A percentile compares a stretch with the other conserved stretches of the same genome.
These are phyloP conservation scores for Debaryomycetaceae sp. DNA, from an alignment of 1,139 yeast genomes.

Conservation along the genomic window DNA sequence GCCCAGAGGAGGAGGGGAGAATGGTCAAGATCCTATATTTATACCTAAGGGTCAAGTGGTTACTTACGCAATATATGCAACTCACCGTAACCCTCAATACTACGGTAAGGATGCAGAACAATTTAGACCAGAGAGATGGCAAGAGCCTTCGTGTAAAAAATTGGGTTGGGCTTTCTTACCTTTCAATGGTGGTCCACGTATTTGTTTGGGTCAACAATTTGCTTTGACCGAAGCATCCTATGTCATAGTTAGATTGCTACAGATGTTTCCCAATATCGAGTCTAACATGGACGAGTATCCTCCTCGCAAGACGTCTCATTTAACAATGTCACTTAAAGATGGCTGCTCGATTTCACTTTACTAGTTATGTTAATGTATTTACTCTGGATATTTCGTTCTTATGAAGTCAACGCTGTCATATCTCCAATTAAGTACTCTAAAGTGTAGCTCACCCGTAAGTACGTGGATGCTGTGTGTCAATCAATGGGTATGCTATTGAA, in stretches of 20 bases:
- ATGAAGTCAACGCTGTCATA: not conserved
- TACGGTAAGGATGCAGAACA: slow-evolving; percentile 46
- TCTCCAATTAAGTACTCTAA: not conserved
- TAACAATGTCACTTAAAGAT: slow-evolving; percentile 20
- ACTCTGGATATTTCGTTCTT: not conserved
- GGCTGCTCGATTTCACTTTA: slow-evolving; percentile 18
- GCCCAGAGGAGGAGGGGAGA: slow-evolving; percentile 54
- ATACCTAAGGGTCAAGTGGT: slow-evolving; percentile 40
- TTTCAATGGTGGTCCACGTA: slow-evolving; percentile 60
- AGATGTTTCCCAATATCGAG: slow-evolving; percentile 19
- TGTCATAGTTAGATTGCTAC: slow-evolving; percentile 39
- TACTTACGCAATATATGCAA: slow-evolving; percentile 33
- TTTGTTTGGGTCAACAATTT: slow-evolving; percentile 58
- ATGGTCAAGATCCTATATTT: slow-evolving; percentile 39
- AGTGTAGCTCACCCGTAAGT: not conserved
- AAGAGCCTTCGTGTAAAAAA: slow-evolving; percentile 3
- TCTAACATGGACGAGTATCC: slow-evolving; percentile 23
- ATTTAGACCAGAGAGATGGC: slow-evolving; percentile 52
- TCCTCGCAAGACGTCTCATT: slow-evolving; percentile 30
- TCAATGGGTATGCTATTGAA: not conserved
- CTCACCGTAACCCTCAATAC: slow-evolving; percentile 36
- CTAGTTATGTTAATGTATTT: not conserved
- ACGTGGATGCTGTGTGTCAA: not conserved
- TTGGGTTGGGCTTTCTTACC: slow-evolving; percentile 52
- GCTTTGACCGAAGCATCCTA: slow-evolving; percentile 56